Base-by-base conservation (phyloP, 805 yeast species). In the Schwanniomyces polymorphus region DNA sequence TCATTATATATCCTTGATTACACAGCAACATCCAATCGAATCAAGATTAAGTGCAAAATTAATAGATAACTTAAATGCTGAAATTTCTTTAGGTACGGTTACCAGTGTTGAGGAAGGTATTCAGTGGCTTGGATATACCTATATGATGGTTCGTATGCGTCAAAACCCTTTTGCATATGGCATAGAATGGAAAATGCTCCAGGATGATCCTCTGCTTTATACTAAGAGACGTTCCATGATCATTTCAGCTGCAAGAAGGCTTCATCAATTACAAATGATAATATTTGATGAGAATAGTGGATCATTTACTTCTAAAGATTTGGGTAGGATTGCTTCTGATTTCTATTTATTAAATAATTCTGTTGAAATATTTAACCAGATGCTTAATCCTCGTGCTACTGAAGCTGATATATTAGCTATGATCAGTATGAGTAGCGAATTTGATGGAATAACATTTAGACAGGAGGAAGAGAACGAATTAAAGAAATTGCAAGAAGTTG, bases 121-220 rank as follows among this genome's bases (percentile, higher is more conserved):
- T 0, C 89, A 85, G 53, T 94, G 99, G 99, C 74, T 94, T n/a
- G 98, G 99, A 3, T 94, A 95, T 58, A 94, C 99, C 0, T 94
- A 94, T 60, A 75, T 94, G 80, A 85, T 81, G 69, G 97, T 92
- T 3, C 74, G 99, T 48, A 94, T 94, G 99, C 82, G 86, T 48
- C 88, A 90, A 60, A 92, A 91, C 53, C 99, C 99, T 2, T 85
- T 91, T 61, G 85, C 87, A 0, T 94, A 94, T 60, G 99, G 96
- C 25, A 81, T 95, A 41, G 89, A 82, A 40, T 91, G 97, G 94
- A 81, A 80, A 52, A 96, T 90, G 53, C 61, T 95, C 1, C 80
- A 82, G 21, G 85, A 85, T 16, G 99, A 94, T 64, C 96, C 97
- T 0, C 77, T 83, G 54, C 70, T 94, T 33, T 82, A 85, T 42